Base-by-base conservation (phyloP, 73 alveolate species). In the Paramecium caudatum region DNA sequence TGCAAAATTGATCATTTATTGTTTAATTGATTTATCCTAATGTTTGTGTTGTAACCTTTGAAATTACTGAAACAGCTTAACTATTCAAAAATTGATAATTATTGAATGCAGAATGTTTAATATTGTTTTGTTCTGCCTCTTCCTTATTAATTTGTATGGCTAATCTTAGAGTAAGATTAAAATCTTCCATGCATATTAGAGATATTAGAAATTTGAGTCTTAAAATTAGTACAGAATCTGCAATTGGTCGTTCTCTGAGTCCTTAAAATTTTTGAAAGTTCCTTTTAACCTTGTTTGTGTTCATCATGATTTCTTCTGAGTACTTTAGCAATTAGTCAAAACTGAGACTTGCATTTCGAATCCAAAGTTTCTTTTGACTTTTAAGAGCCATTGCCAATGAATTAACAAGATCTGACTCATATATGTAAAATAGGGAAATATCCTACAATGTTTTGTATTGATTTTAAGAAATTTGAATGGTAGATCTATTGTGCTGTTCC, bases 131-230 rank as follows among this genome's bases (percentile, higher is more conserved):
- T 23, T 55, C 80, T 10, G 23, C 30, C 13, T 27, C 80, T 0
- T 19, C 27, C 23, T 25, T 27, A 12, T 55, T 43, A 12, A 55
- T 55, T 55, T 55, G n/a, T 55, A 27, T 4, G 5, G 80, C 80
- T 55, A 55, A 27, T 25, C n/a, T 55, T 27, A 55, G 13, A 55
- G 46, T 27, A 55, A 17, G 23, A 55, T 55, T 55, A 2, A 55
- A 27, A 55, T 55, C 80, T 55, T 55, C 80, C 80, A 55, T 55
- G 30, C 80, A 55, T 1, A 55, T 43, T 7, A 55, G 7, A 10
- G 80, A 23, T 27, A 55, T 23, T 55, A 23, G 46, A 10, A 55
- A 27, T 55, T 55, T 55, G 2, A 55, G 1, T 55, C 80, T 16
- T 4, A 55, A 10, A 1, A 55, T 21, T 23, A 55, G 30, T 4